These are phyloP conservation scores for Aspergillus nomiae DNA, from an alignment of 2,329 filamentous ascomycete genomes.

Conservation along the genomic window DNA sequence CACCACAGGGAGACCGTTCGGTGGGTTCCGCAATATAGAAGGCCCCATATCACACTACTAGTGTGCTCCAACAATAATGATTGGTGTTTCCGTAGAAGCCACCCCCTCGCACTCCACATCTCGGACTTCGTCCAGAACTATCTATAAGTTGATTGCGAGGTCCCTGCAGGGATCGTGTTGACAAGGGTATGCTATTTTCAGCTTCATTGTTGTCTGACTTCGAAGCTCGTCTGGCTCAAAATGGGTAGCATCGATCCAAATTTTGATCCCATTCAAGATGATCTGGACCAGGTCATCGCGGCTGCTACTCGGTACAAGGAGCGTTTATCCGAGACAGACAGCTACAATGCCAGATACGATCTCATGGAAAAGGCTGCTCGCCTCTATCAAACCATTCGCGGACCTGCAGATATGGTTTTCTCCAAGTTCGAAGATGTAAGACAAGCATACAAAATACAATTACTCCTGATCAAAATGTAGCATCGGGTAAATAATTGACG, in stretches of 20 bases:
- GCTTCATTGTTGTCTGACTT: not conserved
- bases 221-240: not conserved
- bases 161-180: not conserved
- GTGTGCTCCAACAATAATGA: not conserved
- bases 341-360: constrained; percentile 6
- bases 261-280: constrained; percentile 6
- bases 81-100: not conserved
- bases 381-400: constrained; percentile 20
- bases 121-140: not conserved
- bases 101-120: not conserved
- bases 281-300: constrained; percentile 10
- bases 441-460: not conserved
- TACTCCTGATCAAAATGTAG: no score
- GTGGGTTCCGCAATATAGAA: not conserved
- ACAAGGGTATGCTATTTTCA: not conserved
- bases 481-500: no score
- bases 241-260: not conserved
- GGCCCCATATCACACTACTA: not conserved
- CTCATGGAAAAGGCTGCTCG: constrained; percentile 11
- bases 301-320: constrained; percentile 1
- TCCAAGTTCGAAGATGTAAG: constrained; percentile 19
- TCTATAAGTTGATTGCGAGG: not conserved
- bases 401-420: constrained; percentile 24
- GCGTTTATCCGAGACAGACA: not conserved
- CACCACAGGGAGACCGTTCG: not conserved